Evolutionary conservation across 2,329 filamentous ascomycete genomes (phyloP), one percentile per base, ranked within the genome.

Genomic region (Neofusicoccum parvum): DNA sequence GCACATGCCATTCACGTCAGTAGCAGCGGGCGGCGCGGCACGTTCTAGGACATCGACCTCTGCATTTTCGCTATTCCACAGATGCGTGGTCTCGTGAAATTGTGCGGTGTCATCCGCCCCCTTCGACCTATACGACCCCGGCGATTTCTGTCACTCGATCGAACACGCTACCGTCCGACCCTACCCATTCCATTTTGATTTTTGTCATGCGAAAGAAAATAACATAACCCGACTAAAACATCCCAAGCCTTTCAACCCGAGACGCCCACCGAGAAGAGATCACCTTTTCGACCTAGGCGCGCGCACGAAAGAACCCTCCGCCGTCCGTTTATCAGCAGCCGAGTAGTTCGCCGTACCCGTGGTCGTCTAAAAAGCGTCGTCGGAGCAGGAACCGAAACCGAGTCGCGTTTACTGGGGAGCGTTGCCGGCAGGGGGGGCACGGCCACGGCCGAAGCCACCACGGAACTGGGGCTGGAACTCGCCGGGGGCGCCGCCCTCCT

Each of bases 61-160:
- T 65, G 64, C 48, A 65, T 65, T 65, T 46, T 59, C 62, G 64
- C 64, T 65, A 65, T 64, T 65, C 46, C 53, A 65, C 64, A 65
- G 36, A 65, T 62, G 64, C 56, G 56, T 59, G 56, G 53, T 48
- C 46, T 65, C 54, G 63, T 65, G 63, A 65, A 56, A 65, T 39
- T 23, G 54, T 69, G 67, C 68, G 66, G 67, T 69, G 68, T 70
- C 69, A 70, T 65, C 65, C 69, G 68, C 76, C 76, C 72, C 71
- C 75, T 80, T 78, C 80, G 80, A 82, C 78, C 75, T 79, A 76
- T 76, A 70, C 76, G 72, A 72, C 77, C 78, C 80, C 80, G 78
- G 80, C 79, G 78, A 78, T 80, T 81, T 75, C 79, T 80, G 72
- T 82, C 79, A 81, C 80, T 81, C 79, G 77, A 79, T 77, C 74